Percentiles rank a stretch among this genome's conserved stretches.
These are phyloP conservation scores for Parachlorella kessleri DNA, from an alignment of 139 green algal species.

Conservation along the genomic window DNA sequence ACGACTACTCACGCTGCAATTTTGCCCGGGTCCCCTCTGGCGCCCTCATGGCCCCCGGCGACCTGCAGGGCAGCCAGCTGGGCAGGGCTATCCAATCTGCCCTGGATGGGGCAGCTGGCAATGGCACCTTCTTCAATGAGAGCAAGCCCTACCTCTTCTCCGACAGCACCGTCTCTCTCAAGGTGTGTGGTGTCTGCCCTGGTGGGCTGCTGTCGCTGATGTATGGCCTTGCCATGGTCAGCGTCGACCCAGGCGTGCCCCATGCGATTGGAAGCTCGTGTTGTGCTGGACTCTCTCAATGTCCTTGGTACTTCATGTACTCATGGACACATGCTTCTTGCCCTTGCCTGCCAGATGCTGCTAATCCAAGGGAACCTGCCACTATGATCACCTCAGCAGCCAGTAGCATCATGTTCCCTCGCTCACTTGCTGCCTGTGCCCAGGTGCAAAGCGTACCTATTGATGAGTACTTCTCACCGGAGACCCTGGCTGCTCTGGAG, in stretches of 20 bases:
- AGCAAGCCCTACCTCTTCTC: not conserved
- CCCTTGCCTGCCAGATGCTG: too few relatives aligned
- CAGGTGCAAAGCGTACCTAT: not conserved
- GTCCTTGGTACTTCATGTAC: too few relatives aligned
- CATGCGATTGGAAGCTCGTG: too few relatives aligned
- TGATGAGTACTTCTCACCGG: not conserved
- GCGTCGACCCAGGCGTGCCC: too few relatives aligned
- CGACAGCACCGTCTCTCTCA: not conserved
- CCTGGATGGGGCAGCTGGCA: not conserved
- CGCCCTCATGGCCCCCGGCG: not conserved
- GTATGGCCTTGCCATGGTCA: too few relatives aligned
- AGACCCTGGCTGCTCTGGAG: not conserved
- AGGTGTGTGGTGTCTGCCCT: not conserved
- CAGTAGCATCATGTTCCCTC: too few relatives aligned
- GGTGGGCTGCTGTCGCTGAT: not conserved
- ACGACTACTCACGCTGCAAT: conserved; percentile 33
- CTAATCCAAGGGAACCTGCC: too few relatives aligned
- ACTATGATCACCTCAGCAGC: too few relatives aligned
- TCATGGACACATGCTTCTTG: too few relatives aligned
- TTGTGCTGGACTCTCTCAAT: too few relatives aligned
- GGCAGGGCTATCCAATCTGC: not conserved
- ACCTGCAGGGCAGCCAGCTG: not conserved
- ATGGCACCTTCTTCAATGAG: not conserved
- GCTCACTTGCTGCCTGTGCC: not conserved
- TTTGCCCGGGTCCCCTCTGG: conserved; percentile 14